phyloP scores from a whole-genome alignment of 2,329 filamentous ascomycete genomes.

The Fusarium sambucinum region DNA sequence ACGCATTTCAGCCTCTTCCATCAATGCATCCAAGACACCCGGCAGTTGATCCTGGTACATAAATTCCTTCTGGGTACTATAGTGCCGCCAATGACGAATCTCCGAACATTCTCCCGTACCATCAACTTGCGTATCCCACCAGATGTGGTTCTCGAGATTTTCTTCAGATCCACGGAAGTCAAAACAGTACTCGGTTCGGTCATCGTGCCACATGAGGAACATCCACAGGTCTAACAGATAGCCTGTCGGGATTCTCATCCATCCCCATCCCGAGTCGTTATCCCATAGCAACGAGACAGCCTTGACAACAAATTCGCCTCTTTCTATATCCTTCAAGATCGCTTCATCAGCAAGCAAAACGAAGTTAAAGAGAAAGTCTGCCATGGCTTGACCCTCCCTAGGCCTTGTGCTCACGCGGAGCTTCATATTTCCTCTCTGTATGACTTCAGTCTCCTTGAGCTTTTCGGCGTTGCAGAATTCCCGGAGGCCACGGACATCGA shows the following conservation, averaged over 20 bases:
- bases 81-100: neutral
- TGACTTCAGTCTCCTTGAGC: accelerated
- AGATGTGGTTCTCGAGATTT: neutral
- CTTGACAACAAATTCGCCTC: neutral
- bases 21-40: too few relatives aligned
- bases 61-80: neutral
- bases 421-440: neutral
- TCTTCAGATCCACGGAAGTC: accelerated
- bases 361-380: neutral
- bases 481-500: neutral
- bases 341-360: neutral
- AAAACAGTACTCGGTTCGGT: accelerated
- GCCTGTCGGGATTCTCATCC: conserved; percentile 29
- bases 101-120: neutral
- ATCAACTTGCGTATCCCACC: neutral
- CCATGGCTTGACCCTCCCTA: neutral
- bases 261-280: neutral
- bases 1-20: too few relatives aligned
- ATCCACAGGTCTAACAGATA: conserved; percentile 3
- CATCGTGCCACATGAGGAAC: neutral
- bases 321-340: neutral
- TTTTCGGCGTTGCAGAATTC: neutral
- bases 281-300: neutral
- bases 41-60: too few relatives aligned
- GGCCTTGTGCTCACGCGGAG: neutral